phyloP scores from a whole-genome alignment of 1,284 basidiomycete species.

The Heterobasidion occidentale region DNA sequence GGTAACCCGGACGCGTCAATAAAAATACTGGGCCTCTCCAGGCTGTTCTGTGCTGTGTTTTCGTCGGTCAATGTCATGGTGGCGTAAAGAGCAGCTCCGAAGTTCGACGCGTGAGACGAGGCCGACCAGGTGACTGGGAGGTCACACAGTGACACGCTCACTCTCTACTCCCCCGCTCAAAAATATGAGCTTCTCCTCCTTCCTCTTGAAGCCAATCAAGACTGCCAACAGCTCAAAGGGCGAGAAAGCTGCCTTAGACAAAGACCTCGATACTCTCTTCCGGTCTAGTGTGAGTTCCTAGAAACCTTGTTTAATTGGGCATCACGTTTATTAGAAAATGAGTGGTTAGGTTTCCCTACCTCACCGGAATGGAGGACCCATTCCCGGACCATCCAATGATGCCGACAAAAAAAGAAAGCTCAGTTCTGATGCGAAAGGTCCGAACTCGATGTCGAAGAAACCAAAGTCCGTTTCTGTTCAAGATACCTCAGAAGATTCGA shows the following conservation, averaged over 20 bases:
- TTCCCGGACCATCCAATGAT: neutral
- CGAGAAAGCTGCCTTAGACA: conserved; percentile 22
- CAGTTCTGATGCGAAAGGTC: neutral
- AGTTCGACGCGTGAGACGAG: neutral
- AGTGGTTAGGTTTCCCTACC: neutral
- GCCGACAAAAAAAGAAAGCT: neutral
- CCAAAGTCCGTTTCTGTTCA: neutral
- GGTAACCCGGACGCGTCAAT: neutral
- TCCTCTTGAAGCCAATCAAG: conserved; percentile 15
- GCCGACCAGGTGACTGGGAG: too few relatives aligned
- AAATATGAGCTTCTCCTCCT: conserved; percentile 25
- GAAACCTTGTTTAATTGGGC: neutral
- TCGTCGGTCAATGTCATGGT: neutral
- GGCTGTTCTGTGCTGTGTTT: neutral
- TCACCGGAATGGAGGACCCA: neutral
- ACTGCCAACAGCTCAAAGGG: conserved; percentile 10
- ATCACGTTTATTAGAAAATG: neutral
- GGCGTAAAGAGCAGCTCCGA: neutral
- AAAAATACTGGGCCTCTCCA: neutral
- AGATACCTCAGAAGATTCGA: neutral
- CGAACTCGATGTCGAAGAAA: neutral
- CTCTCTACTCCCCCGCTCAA: too few relatives aligned
- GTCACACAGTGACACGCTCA: too few relatives aligned
- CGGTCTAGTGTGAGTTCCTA: conserved; percentile 17
- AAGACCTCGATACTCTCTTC: conserved; percentile 25